Evolutionary conservation across 176 grass and related monocot species (phyloP).

Genomic region (Triticum dicoccoides): DNA sequence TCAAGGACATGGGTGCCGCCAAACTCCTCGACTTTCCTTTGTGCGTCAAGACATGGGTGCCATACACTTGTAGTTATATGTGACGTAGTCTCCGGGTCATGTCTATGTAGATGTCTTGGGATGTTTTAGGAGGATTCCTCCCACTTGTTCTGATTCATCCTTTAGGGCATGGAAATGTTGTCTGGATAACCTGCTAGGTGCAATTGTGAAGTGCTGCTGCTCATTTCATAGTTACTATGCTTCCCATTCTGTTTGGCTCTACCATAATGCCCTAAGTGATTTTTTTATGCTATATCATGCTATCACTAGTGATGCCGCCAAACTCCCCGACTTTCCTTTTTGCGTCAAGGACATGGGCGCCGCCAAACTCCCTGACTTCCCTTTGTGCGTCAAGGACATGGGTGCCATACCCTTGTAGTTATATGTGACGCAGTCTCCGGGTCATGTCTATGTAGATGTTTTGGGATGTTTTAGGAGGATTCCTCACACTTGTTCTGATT

Average conservation of each 20-base stretch:
- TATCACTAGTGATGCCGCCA: not conserved
- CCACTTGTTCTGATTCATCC: not conserved
- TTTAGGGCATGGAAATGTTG: constrained; percentile 2
- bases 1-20: not conserved
- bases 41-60: not conserved
- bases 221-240: not conserved
- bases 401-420: not conserved
- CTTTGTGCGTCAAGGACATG: not conserved
- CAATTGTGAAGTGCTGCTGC: not conserved
- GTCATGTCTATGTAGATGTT: constrained; percentile 3
- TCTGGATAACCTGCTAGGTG: not conserved
- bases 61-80: not conserved
- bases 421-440: not conserved
- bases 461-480: not conserved
- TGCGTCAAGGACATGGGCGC: not conserved
- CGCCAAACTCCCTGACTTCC: not conserved
- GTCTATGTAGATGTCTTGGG: not conserved
- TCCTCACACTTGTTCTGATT: not conserved
- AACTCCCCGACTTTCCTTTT: not conserved
- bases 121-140: not conserved
- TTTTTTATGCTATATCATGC: not conserved
- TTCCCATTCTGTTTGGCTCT: not conserved
- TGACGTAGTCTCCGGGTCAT: not conserved
- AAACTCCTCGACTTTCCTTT: not conserved
- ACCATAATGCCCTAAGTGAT: not conserved